Evolutionary conservation across 2,329 filamentous ascomycete species (phyloP), one percentile per base, ranked within the genome.

Genomic region (Didymella exigua): DNA sequence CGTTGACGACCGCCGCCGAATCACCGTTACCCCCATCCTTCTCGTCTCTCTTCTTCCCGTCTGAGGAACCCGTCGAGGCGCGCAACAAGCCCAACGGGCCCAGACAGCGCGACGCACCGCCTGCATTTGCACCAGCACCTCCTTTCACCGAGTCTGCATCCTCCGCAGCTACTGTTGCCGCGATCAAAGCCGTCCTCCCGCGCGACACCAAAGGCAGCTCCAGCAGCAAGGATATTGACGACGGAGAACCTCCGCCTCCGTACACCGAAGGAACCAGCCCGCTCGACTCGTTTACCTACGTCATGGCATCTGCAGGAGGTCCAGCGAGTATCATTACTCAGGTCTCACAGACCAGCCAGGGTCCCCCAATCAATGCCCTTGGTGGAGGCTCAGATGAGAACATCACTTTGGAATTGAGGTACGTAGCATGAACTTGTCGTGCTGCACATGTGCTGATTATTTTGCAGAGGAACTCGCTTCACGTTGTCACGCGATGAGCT

Each of bases 251-350:
- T 55, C 95, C 95, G 58, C 95, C 95, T 54, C 93, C 95, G 53
- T 99, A 99, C 77, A 92, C 90, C 65, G 93, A 98, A 85, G 93
- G 93, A 69, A 89, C 87, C 58, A 97, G 91, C 80, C 95, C 95
- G 60, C 86, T 99, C 75, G 85, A 89, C 58, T 91, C 91, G 54
- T 99, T 99, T 73, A 88, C 89, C 68, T 99, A 96, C 85, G 86
- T 96, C 75, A 99, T 99, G 95, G 93, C 95, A 79, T 90, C 92
- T 76, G 93, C 93, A 79, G 93, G 93, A 83, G 93, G 93, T 80
- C 90, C 93, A 68, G 89, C 93, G 81, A 98, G 95, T 85, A 96
- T 99, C 75, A 96, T 99, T 80, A 99, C 95, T 78, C 95, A 99
- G 81, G 95, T 99, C 68, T 93, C 96, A 75, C 95, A 99, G 78